Conservation (phyloP, 2,329 filamentous ascomycete genomes). For the Beauveria pseudobassiana region DNA sequence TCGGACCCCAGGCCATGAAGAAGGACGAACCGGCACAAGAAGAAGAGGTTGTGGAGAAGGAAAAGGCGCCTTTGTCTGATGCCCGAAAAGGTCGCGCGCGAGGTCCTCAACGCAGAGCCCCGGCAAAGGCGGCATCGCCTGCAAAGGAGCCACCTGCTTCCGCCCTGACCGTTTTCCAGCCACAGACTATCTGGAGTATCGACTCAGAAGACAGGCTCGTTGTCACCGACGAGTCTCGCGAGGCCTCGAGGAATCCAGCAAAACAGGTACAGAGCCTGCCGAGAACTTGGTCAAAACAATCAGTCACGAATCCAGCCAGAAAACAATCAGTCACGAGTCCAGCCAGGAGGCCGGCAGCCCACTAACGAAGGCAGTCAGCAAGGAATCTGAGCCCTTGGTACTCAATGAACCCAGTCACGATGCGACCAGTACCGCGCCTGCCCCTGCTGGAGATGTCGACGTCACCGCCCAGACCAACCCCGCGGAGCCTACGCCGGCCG, state of each 20-base stretch:
- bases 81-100: conserved; percentile 85
- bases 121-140: conserved; percentile 36
- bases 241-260: not conserved
- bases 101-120: conserved; percentile 72
- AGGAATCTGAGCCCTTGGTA: not conserved
- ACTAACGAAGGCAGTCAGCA: not conserved
- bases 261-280: not conserved
- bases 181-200: conserved; percentile 45
- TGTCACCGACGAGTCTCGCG: not conserved
- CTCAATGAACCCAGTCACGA: not conserved
- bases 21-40: conserved; percentile 58
- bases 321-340: not conserved
- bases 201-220: conserved; percentile 37
- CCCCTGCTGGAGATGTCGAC: not conserved
- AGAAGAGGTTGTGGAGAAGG: conserved; percentile 47
- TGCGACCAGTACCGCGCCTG: not conserved
- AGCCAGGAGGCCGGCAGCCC: not conserved
- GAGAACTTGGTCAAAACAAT: not conserved
- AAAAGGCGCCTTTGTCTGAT: conserved; percentile 77
- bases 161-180: conserved; percentile 39
- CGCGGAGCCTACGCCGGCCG: not conserved
- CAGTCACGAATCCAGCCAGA: not conserved
- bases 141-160: conserved; percentile 21
- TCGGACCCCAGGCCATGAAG: conserved; percentile 76
- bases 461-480: not conserved